These are phyloP conservation scores for Lecanicillium sp. DNA, from an alignment of 2,329 filamentous ascomycete genomes.

Conservation along the genomic window DNA sequence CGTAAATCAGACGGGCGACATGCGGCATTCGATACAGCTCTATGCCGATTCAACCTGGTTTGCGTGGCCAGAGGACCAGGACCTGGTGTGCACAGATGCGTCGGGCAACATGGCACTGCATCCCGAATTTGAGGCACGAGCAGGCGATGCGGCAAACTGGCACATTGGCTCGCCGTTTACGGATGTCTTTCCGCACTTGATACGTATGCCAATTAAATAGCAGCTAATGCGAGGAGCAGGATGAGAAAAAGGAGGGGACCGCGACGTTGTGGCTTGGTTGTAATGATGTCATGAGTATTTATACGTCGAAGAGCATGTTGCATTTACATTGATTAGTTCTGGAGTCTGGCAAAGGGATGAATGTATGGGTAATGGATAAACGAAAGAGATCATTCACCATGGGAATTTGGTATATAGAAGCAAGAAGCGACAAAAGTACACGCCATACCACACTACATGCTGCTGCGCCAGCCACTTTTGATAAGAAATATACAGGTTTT, in stretches of 20 bases:
- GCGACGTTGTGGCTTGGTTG: no score
- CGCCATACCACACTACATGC: no score
- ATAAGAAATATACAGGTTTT: no score
- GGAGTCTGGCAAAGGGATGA: no score
- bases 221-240: no score
- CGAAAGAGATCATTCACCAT: no score
- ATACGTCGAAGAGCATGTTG: not conserved
- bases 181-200: slow-evolving; percentile 15
- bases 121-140: slow-evolving; percentile 15
- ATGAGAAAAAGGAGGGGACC: no score
- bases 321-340: no score
- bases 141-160: slow-evolving; percentile 16
- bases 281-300: not conserved
- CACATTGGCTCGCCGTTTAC: slow-evolving; percentile 14
- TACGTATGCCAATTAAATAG: not conserved
- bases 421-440: no score
- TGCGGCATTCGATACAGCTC: slow-evolving; percentile 7
- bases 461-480: no score
- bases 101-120: slow-evolving; percentile 12
- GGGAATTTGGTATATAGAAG: no score
- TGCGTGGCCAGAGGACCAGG: slow-evolving; percentile 10
- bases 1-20: slow-evolving; percentile 7
- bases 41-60: slow-evolving; percentile 11
- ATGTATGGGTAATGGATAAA: no score
- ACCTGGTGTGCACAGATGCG: slow-evolving; percentile 10